Conservation (phyloP, 2,329 filamentous ascomycete genomes). For the Penicillium sumatraense region DNA sequence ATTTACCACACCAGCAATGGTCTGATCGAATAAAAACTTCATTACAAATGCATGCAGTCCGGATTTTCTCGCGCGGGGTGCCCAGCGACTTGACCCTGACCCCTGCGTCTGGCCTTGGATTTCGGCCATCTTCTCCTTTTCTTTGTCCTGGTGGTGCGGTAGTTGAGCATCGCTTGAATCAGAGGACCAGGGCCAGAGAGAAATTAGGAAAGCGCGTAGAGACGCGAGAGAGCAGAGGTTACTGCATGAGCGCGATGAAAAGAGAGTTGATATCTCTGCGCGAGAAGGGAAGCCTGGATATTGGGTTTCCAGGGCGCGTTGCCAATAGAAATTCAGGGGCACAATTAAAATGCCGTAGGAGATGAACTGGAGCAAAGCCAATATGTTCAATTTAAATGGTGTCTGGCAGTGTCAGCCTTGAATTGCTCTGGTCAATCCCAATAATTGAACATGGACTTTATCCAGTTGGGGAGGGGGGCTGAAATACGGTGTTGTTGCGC, state of each 20-base stretch:
- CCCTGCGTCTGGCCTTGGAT: neutral
- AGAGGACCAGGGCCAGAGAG: neutral
- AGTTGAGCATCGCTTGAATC: conserved; percentile 13
- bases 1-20: conserved; percentile 60
- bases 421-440: neutral
- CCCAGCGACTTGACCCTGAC: conserved; percentile 4
- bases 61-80: conserved; percentile 34
- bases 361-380: conserved; percentile 75
- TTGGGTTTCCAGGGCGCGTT: conserved; percentile 73
- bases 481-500: conserved; percentile 36
- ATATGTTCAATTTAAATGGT: conserved; percentile 66
- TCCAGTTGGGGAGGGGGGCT: neutral
- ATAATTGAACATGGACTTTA: too few species aligned
- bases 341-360: conserved; percentile 73
- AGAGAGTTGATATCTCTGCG: conserved; percentile 21
- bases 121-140: conserved; percentile 25
- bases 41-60: conserved; percentile 52
- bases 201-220: conserved; percentile 15
- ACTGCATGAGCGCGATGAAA: conserved; percentile 12
- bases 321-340: conserved; percentile 87
- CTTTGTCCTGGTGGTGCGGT: conserved; percentile 22
- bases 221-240: conserved; percentile 15
- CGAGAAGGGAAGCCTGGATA: conserved; percentile 68
- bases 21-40: conserved; percentile 65
- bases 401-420: conserved; percentile 47